Evolutionary conservation across 768 basidiomycete genomes (phyloP), one percentile per base, ranked within the genome.

Genomic region (Boletales sp.): DNA sequence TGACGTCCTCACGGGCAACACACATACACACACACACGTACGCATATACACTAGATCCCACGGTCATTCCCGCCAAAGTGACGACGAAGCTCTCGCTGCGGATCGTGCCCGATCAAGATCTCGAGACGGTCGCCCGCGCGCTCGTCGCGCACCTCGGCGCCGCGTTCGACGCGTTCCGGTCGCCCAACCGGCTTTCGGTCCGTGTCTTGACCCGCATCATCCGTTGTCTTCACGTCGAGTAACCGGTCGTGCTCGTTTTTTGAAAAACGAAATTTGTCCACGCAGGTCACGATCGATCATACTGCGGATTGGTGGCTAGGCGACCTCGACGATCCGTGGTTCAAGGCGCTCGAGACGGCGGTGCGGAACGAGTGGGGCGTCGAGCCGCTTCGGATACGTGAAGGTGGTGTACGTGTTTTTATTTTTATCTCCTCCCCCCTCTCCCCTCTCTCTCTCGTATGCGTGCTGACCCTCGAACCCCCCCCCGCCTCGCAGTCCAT

Each of bases 301-400:
- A 86, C 80, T 2, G 94, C 93, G 0, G 87, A 94, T 60, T 98
- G 94, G 94, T 99, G 95, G 95, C 76, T 99, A 2, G 93, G 94
- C 0, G 83, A 87, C 48, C 77, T 95, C 36, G 81, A 90, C 47
- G 86, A 87, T 51, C 78, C 78, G 4, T 96, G 90, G 83, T 95
- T 94, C 73, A 80, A 83, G 55, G 84, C 89, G 0, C 76, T 99
- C 44, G 91, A 95, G 64, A 71, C 74, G 35, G 87, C 92, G 18
- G 83, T 99, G 0, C 73, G 77, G 43, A 84, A 89, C 40, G 91
- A 94, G 59, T 99, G 95, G 95, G 84, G 84, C 5, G 73, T 84
- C 38, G 78, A 84, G 51, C 95, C 95, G 5, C 67, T 96, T 54
- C 81, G 89, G 21, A 94, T 96, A 44, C 80, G 94, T 37, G 94